These are phyloP conservation scores for Exophiala sideris DNA, from an alignment of 2,329 filamentous ascomycete genomes.

Conservation along the genomic window DNA sequence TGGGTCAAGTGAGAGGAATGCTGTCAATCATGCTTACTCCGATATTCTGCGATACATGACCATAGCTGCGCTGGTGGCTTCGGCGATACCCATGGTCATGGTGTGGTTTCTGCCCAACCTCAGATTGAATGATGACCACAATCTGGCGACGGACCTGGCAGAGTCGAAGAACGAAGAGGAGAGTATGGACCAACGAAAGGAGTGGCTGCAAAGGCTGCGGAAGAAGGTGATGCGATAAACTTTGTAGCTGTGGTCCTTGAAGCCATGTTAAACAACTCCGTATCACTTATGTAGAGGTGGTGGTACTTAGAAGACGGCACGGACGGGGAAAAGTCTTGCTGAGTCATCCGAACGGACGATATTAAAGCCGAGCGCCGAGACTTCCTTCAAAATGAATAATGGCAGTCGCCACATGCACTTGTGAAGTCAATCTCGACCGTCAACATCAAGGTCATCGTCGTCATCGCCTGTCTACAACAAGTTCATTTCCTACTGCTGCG, in stretches of 20 bases:
- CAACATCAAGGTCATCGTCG: too few species aligned
- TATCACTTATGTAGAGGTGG: too few species aligned
- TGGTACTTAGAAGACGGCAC: too few species aligned
- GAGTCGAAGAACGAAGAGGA: slow-evolving; percentile 38
- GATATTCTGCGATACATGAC: slow-evolving; percentile 33
- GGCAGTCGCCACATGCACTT: too few species aligned
- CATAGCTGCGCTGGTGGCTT: slow-evolving; percentile 30
- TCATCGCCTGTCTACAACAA: too few species aligned
- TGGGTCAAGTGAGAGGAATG: slow-evolving; percentile 40
- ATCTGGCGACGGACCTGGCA: not conserved
- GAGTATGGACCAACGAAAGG: not conserved
- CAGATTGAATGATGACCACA: not conserved
- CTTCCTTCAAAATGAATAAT: too few species aligned
- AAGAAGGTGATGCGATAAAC: not conserved
- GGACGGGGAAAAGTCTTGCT: too few species aligned
- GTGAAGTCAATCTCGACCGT: too few species aligned
- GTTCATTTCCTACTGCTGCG: too few species aligned
- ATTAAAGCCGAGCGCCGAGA: too few species aligned
- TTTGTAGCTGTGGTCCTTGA: not conserved
- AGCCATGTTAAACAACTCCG: too few species aligned
- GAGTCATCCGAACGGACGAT: too few species aligned
- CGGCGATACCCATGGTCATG: slow-evolving; percentile 28
- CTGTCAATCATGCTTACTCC: slow-evolving; percentile 40
- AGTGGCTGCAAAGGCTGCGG: not conserved
- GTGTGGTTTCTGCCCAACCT: slow-evolving; percentile 28